Conservation (phyloP, 768 basidiomycete species). For the Mycena latifolia region DNA sequence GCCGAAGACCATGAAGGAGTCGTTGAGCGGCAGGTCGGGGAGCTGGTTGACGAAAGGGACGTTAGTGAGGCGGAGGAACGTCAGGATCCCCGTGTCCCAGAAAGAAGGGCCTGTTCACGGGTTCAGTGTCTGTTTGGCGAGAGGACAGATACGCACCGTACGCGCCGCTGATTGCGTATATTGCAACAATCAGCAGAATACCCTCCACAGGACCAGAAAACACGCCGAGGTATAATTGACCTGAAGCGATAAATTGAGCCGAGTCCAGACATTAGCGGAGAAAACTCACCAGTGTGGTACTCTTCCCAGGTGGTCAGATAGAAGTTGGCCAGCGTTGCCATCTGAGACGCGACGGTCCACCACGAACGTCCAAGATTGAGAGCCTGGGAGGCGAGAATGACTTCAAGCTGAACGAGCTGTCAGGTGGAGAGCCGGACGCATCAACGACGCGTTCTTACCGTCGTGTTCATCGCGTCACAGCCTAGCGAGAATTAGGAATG, state of each 20-base stretch:
- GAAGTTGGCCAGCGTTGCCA: constrained; percentile 81
- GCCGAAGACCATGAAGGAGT: constrained; percentile 88
- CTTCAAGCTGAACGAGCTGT: constrained; percentile 74
- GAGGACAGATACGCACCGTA: constrained; percentile 61
- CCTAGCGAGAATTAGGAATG: constrained; percentile 56
- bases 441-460: constrained; percentile 59
- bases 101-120: constrained; percentile 71
- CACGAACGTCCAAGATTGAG: constrained; percentile 94
- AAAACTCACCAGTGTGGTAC: constrained; percentile 81
- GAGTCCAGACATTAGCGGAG: not conserved
- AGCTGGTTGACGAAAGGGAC: constrained; percentile 62
- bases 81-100: constrained; percentile 82
- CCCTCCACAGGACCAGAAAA: constrained; percentile 98
- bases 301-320: constrained; percentile 89
- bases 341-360: constrained; percentile 95
- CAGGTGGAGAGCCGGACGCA: constrained; percentile 9
- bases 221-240: constrained; percentile 89
- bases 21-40: constrained; percentile 84
- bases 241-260: constrained; percentile 47
- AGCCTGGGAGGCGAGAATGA: constrained; percentile 84
- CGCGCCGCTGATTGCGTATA: constrained; percentile 85
- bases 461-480: constrained; percentile 96
- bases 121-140: constrained; percentile 7
- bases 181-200: constrained; percentile 84
- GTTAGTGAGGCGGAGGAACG: constrained; percentile 66